These are phyloP conservation scores for Diaporthe vaccinii DNA, from an alignment of 2,329 filamentous ascomycete species.

Conservation along the genomic window DNA sequence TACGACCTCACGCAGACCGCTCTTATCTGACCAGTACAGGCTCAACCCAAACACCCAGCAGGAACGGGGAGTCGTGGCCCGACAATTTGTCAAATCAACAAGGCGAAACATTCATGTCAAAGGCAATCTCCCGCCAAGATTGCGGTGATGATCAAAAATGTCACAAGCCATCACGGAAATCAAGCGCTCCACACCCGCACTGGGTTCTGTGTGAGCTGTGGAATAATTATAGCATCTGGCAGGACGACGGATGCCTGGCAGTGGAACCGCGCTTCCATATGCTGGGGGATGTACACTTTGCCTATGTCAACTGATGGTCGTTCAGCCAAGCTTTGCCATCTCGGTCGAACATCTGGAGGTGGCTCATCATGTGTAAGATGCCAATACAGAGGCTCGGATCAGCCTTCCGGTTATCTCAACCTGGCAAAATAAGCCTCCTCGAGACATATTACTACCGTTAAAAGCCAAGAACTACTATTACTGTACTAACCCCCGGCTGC, in stretches of 20 bases:
- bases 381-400: slow-evolving; percentile 23
- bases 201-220: background rate
- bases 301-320: background rate
- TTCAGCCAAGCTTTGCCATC: slow-evolving; percentile 15
- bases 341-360: slow-evolving; percentile 7
- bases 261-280: background rate
- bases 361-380: slow-evolving; percentile 29
- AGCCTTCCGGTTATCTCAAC: slow-evolving; percentile 12
- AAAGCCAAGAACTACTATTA: slow-evolving; percentile 20
- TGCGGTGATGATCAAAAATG: slow-evolving; percentile 24
- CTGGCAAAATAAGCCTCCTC: slow-evolving; percentile 10
- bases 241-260: background rate
- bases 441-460: slow-evolving; percentile 21
- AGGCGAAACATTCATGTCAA: slow-evolving; percentile 18
- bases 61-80: slow-evolving; percentile 17
- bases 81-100: slow-evolving; percentile 14
- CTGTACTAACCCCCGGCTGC: background rate
- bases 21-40: slow-evolving; percentile 23
- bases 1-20: slow-evolving; percentile 34
- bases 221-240: slow-evolving; percentile 17
- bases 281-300: background rate
- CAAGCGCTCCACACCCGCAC: slow-evolving; percentile 16
- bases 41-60: slow-evolving; percentile 14
- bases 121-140: slow-evolving; percentile 35
- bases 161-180: slow-evolving; percentile 28